phyloP scores from a whole-genome alignment of 2,329 filamentous ascomycete species.

The Geosmithia flava region DNA sequence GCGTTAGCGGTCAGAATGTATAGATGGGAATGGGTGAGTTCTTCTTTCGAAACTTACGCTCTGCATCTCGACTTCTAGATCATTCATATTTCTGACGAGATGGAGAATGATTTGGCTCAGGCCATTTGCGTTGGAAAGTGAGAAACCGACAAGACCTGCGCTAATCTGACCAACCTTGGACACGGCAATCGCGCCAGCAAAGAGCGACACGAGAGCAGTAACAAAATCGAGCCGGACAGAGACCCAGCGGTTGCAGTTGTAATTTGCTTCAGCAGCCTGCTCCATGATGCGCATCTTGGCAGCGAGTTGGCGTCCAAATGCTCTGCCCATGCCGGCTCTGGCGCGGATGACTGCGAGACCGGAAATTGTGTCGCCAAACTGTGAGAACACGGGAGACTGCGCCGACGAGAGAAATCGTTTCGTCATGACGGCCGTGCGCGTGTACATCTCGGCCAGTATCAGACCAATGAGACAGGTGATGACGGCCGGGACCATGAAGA shows the following conservation, averaged over 20 bases:
- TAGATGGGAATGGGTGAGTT: background rate
- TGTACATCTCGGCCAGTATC: conserved; percentile 36
- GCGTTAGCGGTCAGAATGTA: background rate
- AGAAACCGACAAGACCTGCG: conserved; percentile 11
- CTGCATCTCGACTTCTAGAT: conserved; percentile 44
- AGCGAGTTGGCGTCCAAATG: conserved; percentile 36
- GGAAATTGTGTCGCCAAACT: conserved; percentile 39
- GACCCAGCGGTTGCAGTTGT: conserved; percentile 46
- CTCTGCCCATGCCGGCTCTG: conserved; percentile 27
- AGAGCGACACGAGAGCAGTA: conserved; percentile 36
- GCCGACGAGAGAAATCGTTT: conserved; percentile 31
- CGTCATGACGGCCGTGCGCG: conserved; percentile 32
- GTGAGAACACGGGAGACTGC: conserved; percentile 42
- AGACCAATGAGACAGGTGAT: conserved; percentile 32
- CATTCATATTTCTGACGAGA: conserved; percentile 40
- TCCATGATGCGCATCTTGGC: conserved; percentile 34
- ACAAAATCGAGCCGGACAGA: conserved; percentile 40
- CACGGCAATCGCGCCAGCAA: conserved; percentile 39
- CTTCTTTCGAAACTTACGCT: background rate
- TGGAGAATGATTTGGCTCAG: conserved; percentile 37
- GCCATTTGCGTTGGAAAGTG: conserved; percentile 41
- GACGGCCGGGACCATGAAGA: conserved; percentile 34
- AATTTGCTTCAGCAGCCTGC: conserved; percentile 33
- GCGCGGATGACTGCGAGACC: conserved; percentile 40
- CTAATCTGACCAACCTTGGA: conserved; percentile 1